A percentile compares a stretch with the other conserved stretches of the same genome.
These are phyloP conservation scores for Diaporthe destruens DNA, from an alignment of 2,329 filamentous ascomycete species.

Conservation along the genomic window DNA sequence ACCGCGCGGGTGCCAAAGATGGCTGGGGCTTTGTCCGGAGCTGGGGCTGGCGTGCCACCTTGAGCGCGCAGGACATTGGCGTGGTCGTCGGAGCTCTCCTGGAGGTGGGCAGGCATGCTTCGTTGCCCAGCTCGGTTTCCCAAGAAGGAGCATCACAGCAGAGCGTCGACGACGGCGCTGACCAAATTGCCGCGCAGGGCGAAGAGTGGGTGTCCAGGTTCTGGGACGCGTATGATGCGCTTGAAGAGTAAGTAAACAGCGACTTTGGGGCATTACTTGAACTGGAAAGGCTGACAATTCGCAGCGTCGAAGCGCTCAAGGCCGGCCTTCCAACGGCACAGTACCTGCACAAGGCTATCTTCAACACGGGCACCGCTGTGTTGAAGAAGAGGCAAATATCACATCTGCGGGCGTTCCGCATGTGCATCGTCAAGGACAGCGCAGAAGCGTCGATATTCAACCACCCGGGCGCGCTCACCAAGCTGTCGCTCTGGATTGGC, in stretches of 20 bases:
- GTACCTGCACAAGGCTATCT: constrained; percentile 90
- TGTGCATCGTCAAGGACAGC: constrained; percentile 95
- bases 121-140: constrained; percentile 50
- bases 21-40: constrained; percentile 97
- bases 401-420: constrained; percentile 90
- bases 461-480: constrained; percentile 91
- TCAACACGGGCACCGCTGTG: constrained; percentile 89
- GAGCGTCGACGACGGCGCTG: constrained; percentile 60
- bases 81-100: constrained; percentile 92
- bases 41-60: constrained; percentile 96
- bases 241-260: constrained; percentile 70
- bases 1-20: constrained; percentile 81
- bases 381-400: constrained; percentile 95
- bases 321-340: constrained; percentile 85
- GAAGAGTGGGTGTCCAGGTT: constrained; percentile 77
- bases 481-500: constrained; percentile 92
- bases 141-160: constrained; percentile 53
- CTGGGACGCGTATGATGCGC: constrained; percentile 79
- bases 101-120: constrained; percentile 80
- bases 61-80: constrained; percentile 94
- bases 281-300: constrained; percentile 52
- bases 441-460: constrained; percentile 93
- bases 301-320: constrained; percentile 81
- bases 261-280: constrained; percentile 59
- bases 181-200: constrained; percentile 63